Conservation (phyloP, 2,329 filamentous ascomycete species). For the Pseudogymnoascus sp. region DNA sequence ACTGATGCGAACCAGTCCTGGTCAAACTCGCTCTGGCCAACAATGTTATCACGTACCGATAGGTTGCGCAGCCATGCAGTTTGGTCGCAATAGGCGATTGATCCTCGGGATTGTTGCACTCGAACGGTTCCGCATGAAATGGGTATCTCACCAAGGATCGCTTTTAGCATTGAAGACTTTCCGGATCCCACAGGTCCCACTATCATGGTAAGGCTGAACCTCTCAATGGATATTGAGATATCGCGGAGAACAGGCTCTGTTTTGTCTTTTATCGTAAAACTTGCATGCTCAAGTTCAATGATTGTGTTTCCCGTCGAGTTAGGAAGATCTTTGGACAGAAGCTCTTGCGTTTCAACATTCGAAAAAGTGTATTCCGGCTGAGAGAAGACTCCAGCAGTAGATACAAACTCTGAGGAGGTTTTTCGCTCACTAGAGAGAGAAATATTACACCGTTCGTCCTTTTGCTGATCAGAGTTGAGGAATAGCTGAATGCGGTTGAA, state of each 20-base stretch:
- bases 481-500: not conserved
- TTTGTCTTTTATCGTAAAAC: not conserved
- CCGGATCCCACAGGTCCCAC: constrained; percentile 24
- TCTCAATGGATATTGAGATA: not conserved
- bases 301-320: not conserved
- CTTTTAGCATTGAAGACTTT: constrained; percentile 21
- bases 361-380: not conserved
- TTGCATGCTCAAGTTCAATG: not conserved
- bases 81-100: constrained; percentile 18
- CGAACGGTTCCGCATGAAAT: constrained; percentile 12
- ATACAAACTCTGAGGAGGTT: not conserved
- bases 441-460: not conserved
- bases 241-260: not conserved
- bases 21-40: constrained; percentile 19
- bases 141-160: constrained; percentile 19
- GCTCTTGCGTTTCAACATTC: not conserved
- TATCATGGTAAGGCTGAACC: constrained; percentile 7
- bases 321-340: not conserved
- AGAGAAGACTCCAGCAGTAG: not conserved
- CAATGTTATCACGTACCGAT: constrained; percentile 23
- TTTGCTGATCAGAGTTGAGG: not conserved
- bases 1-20: constrained; percentile 22
- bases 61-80: constrained; percentile 19
- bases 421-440: not conserved
- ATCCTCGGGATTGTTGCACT: constrained; percentile 10